Evolutionary conservation across 2,329 filamentous ascomycete genomes (phyloP).

Genomic region (Geosmithia flava): DNA sequence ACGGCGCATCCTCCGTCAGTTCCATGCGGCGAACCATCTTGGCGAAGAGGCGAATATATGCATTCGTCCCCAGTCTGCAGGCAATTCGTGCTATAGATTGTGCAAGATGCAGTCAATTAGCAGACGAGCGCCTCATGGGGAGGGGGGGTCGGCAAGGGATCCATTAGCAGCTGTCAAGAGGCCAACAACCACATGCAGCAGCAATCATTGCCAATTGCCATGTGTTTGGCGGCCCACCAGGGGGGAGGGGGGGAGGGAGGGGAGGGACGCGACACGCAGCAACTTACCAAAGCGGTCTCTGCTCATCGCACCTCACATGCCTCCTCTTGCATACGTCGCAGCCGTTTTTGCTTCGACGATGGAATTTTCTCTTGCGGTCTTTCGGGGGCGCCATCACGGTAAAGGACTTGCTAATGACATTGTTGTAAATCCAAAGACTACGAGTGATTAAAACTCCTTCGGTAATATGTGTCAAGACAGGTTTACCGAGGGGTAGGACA

Average conservation of each 20-base stretch:
- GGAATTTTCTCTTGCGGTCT: constrained; percentile 23
- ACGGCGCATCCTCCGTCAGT: neutral
- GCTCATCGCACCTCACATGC: constrained; percentile 33
- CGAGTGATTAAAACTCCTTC: neutral
- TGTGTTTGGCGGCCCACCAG: neutral
- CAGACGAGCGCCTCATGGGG: neutral
- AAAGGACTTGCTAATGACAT: neutral
- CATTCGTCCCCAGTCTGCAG: constrained; percentile 31
- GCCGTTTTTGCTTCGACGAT: constrained; percentile 22
- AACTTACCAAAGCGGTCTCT: constrained; percentile 29
- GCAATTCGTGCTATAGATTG: constrained; percentile 24
- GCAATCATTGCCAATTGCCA: neutral
- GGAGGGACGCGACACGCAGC: neutral
- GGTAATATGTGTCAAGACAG: neutral
- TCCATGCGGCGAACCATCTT: neutral
- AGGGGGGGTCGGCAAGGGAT: neutral
- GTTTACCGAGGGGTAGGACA: neutral
- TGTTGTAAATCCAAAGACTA: neutral
- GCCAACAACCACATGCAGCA: neutral
- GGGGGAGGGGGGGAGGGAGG: neutral
- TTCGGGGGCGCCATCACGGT: constrained; percentile 18
- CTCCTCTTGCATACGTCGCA: constrained; percentile 24
- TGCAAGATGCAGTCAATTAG: neutral
- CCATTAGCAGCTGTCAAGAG: neutral
- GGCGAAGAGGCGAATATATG: constrained; percentile 13